Conservation (phyloP, 495 filamentous ascomycete species). For the Aspergillus conjunctus region DNA sequence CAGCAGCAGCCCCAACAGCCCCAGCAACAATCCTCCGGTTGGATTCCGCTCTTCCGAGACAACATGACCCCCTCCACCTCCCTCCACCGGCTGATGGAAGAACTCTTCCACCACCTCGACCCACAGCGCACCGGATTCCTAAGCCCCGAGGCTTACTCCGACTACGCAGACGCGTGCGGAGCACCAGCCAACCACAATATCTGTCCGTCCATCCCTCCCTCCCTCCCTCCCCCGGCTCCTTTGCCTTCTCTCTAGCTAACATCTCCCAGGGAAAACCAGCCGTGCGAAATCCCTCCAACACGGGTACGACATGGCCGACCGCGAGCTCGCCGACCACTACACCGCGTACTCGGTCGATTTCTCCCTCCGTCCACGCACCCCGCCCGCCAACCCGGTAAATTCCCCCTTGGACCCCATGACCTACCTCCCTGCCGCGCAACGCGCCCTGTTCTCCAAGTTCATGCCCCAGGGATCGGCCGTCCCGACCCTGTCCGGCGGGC, state of each 20-base stretch:
- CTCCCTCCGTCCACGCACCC: slow-evolving; percentile 12
- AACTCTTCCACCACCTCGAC: slow-evolving; percentile 13
- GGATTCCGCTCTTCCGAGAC: slow-evolving; percentile 3
- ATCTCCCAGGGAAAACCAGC: slow-evolving; percentile 8
- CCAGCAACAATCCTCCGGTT: neutral
- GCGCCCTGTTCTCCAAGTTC: neutral
- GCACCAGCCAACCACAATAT: slow-evolving; percentile 14
- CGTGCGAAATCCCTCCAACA: neutral
- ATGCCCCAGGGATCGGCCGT: neutral
- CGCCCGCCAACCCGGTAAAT: neutral
- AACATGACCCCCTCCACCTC: slow-evolving; percentile 9
- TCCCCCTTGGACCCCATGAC: neutral
- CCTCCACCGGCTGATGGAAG: slow-evolving; percentile 5
- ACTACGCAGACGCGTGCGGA: slow-evolving; percentile 14
- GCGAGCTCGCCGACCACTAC: slow-evolving; percentile 16
- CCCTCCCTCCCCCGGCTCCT: neutral
- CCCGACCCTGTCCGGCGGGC: slow-evolving; percentile 11
- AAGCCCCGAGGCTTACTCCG: slow-evolving; percentile 7
- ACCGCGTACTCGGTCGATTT: slow-evolving; percentile 16
- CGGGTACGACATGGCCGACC: slow-evolving; percentile 16
- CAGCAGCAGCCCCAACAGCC: neutral
- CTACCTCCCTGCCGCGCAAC: slow-evolving; percentile 6
- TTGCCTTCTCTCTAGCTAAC: neutral
- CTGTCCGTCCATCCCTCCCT: neutral
- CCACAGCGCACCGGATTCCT: slow-evolving; percentile 9